Conservation (phyloP, 192 early-diverging fungal species). For the Rhizoclosmatium sp. region DNA sequence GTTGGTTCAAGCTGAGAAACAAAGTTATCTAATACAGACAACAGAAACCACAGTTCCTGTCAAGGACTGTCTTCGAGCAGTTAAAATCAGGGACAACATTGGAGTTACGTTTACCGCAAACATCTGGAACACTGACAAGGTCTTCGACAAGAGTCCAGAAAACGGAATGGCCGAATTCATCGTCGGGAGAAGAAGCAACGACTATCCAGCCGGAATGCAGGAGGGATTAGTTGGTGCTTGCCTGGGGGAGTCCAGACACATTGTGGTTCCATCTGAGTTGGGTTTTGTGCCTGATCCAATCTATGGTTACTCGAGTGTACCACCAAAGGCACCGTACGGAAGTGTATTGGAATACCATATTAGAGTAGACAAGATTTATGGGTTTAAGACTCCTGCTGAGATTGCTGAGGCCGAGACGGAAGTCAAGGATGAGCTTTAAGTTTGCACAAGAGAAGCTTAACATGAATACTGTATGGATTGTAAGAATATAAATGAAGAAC, state of each 20-base stretch:
- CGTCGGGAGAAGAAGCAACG: neutral
- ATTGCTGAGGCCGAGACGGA: neutral
- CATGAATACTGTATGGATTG: no score
- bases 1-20: neutral
- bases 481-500: no score
- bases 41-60: neutral
- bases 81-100: neutral
- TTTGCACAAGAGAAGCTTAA: no score
- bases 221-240: neutral
- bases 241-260: neutral
- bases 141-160: neutral
- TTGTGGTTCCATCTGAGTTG: neutral
- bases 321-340: slow-evolving; percentile 13
- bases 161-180: neutral
- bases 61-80: neutral
- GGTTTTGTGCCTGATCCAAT: slow-evolving; percentile 15
- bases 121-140: neutral
- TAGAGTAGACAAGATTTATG: neutral
- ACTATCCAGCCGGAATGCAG: neutral
- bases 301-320: slow-evolving; percentile 11
- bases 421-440: no score
- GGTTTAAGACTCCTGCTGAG: neutral
- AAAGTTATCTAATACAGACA: neutral
- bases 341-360: neutral
- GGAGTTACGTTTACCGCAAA: neutral